Evolutionary conservation across 2,329 filamentous ascomycete genomes (phyloP), one percentile per base, ranked within the genome.

Genomic region (Verticillium nonalfalfae): DNA sequence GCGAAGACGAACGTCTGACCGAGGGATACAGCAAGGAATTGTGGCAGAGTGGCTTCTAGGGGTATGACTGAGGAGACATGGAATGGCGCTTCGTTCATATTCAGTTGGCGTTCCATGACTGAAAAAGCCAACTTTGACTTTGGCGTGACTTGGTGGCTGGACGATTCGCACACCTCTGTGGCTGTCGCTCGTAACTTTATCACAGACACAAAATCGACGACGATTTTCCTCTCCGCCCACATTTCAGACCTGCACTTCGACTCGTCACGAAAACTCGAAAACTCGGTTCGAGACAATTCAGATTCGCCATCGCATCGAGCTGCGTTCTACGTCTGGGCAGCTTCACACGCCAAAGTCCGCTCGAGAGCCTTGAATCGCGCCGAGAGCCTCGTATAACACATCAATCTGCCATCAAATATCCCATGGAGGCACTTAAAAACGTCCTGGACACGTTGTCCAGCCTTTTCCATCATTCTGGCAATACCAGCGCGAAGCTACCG

Each of bases 21-120:
- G 91, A 96, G 74, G 90, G 81, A 1, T 98, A 91, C 74, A 81
- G 84, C 60, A 91, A 90, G 77, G 91, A 97, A 76, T 77, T 98
- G 57, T 98, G 94, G 94, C 81, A 84, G 66, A 81, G 85, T 62
- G 81, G 79, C 45, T 82, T 80, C 63, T 82, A 68, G 65, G 18
- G 18, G n/a, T 38, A 9, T 18, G 14, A 56, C 54, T 14, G 26
- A 55, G 31, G 52, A 26, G 18, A 7, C 2, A 11, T 4, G 34
- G 26, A 56, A n/a, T 21, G 14, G 26, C 26, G 26, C 26, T 31
- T 34, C 54, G 6, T 9, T 4, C n/a, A 21, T 9, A 21, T 13
- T 2, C 3, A 52, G n/a, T 11, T 11, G 18, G 21, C 6, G 45
- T 10, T 18, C 18, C 3, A 21, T 18, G n/a, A 52, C 18, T 10